Conservation (phyloP, 257 asterid genomes). For the Gardenia jasminoides region DNA sequence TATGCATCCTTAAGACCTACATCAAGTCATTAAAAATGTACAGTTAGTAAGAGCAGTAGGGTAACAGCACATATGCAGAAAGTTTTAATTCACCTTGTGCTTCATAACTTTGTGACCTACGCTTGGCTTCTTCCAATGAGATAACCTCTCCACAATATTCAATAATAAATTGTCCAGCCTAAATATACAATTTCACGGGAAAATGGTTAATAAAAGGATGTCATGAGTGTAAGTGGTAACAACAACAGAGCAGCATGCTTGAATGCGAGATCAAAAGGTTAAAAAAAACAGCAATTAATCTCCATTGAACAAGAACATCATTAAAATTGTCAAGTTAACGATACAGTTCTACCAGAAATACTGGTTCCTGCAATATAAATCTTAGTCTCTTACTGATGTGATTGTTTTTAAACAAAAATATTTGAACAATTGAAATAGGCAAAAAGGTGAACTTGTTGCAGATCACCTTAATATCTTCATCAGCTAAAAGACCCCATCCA, state of each 20-base stretch:
- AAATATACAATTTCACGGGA: conserved; percentile 27
- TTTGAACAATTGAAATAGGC: neutral
- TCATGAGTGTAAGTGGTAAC: neutral
- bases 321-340: too few relatives aligned
- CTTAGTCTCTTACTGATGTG: neutral
- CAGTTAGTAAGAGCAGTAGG: conserved; percentile 21
- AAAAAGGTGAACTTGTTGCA: neutral
- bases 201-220: neutral
- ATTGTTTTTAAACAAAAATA: neutral
- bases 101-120: conserved; percentile 72
- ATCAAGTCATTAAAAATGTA: conserved; percentile 26
- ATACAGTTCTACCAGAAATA: neutral
- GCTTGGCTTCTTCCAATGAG: conserved; percentile 68
- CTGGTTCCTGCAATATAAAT: too few relatives aligned
- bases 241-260: neutral
- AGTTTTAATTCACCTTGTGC: conserved; percentile 53
- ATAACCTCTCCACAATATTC: conserved; percentile 96
- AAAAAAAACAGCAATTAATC: neutral
- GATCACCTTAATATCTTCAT: conserved; percentile 61
- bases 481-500: conserved; percentile 94
- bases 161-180: conserved; percentile 87
- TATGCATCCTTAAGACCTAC: conserved; percentile 80
- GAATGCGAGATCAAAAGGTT: neutral
- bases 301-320: neutral
- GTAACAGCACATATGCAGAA: conserved; percentile 12